Evolutionary conservation across 1,139 yeast genomes (phyloP), one percentile per base, ranked within the genome.

Genomic region (Geotrichum candidum): DNA sequence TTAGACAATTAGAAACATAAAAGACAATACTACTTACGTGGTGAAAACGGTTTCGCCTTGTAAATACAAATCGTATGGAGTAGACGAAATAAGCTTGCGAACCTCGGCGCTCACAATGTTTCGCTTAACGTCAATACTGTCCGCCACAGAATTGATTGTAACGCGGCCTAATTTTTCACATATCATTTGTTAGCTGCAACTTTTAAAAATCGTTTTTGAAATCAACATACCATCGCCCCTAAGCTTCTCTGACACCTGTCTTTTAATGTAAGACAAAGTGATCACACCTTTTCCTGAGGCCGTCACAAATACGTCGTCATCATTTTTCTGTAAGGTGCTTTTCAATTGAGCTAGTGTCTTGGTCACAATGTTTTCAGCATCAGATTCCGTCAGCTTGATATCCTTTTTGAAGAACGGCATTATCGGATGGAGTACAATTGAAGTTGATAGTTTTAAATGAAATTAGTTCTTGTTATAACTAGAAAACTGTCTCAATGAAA

Each of bases 241-340:
- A 6, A 68, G 60, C 18, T 63, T 63, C 6, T 61, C 60, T 18
- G 57, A 57, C 23, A 69, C 58, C 41, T 67, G 67, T 18, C 33
- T 13, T 56, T 61, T 62, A 6, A 66, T 67, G 25, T 66, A 66
- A 7, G 51, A 53, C 13, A 62, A 60, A 6, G 70, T 68, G 15
- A 68, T 65, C 18, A 68, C 64, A 6, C 64, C 66, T 25, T 54
- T 61, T 9, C 65, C 63, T 9, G 67, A 64, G 6, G 61, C 23
- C 2, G 68, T 66, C 6, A 66, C 18, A 41, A 64, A 67, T 6
- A 68, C 51, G 1, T 65, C 65, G 38, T 68, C 68, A 7, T 56
- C 59, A 22, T 25, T 35, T 3, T 51, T 33, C 22, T 59, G 63
- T 9, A 66, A 54, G 13, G 48, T 51, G n/a, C 38, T 27, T 22